Evolutionary conservation across 306 rosid species (phyloP), one percentile per base, ranked within the genome.

Genomic region (Nissolia schottii): DNA sequence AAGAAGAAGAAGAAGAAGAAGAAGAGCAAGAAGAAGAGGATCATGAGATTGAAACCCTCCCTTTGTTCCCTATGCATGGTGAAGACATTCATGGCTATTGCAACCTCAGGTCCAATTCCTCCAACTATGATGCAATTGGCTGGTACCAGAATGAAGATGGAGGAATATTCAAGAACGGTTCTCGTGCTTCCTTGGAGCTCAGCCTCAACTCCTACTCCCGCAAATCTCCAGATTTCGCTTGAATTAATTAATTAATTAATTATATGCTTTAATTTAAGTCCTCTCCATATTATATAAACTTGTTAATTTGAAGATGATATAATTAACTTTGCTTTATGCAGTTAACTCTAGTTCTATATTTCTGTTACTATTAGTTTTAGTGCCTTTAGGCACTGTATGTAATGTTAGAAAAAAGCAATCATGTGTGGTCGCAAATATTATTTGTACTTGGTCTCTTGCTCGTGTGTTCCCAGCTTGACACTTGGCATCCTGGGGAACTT

Each of bases 31-130:
- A 64, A 2, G 45, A 40, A n/a, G 77, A 31, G 18, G 25, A 59
- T 3, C 81, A 72, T 29, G 91, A 87, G 70, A 89, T 91, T 74
- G 97, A 94, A 83, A 94, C 97, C 6, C 99, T 94, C 32, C 96
- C 97, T 13, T 88, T 94, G 32, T 94, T 94, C 60, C 99, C 99
- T 54, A 86, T 91, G 88, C 99, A 89, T 24, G 87, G 85, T 23
- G 99, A 88, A 19, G 93, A 87, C 63, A 65, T 89, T 68, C 82
- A 81, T 25, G 94, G 86, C 73, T 89, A 80, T 72, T 84, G 80
- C 83, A 80, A 76, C 82, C 62, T 84, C 55, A 87, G 69, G 57
- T 67, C 97, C 14, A 76, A 81, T 77, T 83, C 87, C n/a, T 70
- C 80, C 22, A 73, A 77, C 66, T 84, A 82, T 84, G 84, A 55